Base-by-base conservation (phyloP, 768 basidiomycete genomes). In the Sarcodon sp. region DNA sequence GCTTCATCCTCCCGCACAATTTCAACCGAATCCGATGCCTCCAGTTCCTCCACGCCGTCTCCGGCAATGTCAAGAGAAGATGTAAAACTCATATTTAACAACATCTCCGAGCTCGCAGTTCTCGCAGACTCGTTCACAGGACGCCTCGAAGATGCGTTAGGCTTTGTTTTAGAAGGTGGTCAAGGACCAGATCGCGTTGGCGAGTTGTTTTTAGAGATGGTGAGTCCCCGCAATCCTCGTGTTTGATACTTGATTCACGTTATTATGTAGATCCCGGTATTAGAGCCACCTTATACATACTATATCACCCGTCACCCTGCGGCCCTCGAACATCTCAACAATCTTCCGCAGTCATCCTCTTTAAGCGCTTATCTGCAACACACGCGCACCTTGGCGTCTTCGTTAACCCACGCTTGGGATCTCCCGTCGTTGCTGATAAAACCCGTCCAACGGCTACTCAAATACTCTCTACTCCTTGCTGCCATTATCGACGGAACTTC, bases 361-460 rank as follows among this genome's bases (percentile, higher is more conserved):
- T 71, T 93, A 7, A 66, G 69, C 11, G 66, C 72, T 3, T 92
- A 91, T 62, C 71, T 87, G 43, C 61, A 72, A 8, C 76, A 79
- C 34, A 85, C 84, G 13, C 75, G 77, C 50, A 70, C 68, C 9
- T 69, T 84, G 35, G 82, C 86, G 1, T 75, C 80, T 1, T 73
- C 77, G 18, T 72, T 86, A 10, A 86, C 88, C 0, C 83, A 89
- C 57, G 87, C 90, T 3, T 92, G 90, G 83, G 94, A 99, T 61
- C 77, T 99, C 27, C 73, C 88, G 5, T 91, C 90, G 0, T 76
- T 97, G 35, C 82, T 99, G 51, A 97, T 99, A 64, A 97, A 98
- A 64, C 96, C 96, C 33, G 90, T 99, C 3, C 96, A 98, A 59
- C 80, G 94, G 12, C 74, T 97, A 47, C 79, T 97, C 53, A 98